Evolutionary conservation across 345 rosid species (phyloP).

Genomic region (Brassica nigra): DNA sequence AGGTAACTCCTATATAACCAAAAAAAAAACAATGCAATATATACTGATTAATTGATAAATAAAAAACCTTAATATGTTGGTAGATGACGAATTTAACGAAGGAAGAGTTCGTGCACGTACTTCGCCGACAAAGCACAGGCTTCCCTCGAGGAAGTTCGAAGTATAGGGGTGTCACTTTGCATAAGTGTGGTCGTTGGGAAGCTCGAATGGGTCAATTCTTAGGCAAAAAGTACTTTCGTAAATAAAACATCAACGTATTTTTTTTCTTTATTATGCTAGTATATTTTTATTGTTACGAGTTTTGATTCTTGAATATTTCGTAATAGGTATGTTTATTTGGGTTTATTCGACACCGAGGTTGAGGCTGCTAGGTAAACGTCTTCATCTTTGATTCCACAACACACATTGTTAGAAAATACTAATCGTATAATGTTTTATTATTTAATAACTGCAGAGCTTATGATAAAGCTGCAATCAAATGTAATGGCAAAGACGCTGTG

Average conservation of each 20-base stretch:
- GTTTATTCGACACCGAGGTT: constrained; percentile 81
- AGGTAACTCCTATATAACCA: constrained; percentile 45
- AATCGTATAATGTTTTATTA: neutral
- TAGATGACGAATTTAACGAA: constrained; percentile 86
- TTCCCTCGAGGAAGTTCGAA: constrained; percentile 97
- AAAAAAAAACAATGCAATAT: neutral
- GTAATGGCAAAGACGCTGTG: constrained; percentile 85
- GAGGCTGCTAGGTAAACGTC: constrained; percentile 90
- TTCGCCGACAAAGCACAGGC: constrained; percentile 98
- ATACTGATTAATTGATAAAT: neutral
- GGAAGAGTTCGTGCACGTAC: constrained; percentile 97
- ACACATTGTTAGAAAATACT: neutral
- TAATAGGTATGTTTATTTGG: constrained; percentile 92
- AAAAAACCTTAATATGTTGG: neutral
- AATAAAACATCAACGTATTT: neutral
- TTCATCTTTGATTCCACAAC: neutral
- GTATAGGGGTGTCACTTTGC: constrained; percentile 97
- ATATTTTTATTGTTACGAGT: constrained; percentile 1
- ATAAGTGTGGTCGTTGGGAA: constrained; percentile 99
- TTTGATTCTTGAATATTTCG: neutral
- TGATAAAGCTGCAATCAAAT: constrained; percentile 89
- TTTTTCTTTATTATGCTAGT: neutral
- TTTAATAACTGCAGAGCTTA: constrained; percentile 58
- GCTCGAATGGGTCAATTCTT: constrained; percentile 98
- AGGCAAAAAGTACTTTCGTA: constrained; percentile 72